These are phyloP conservation scores for Prunus davidiana DNA, from an alignment of 306 rosid genomes.

Conservation along the genomic window DNA sequence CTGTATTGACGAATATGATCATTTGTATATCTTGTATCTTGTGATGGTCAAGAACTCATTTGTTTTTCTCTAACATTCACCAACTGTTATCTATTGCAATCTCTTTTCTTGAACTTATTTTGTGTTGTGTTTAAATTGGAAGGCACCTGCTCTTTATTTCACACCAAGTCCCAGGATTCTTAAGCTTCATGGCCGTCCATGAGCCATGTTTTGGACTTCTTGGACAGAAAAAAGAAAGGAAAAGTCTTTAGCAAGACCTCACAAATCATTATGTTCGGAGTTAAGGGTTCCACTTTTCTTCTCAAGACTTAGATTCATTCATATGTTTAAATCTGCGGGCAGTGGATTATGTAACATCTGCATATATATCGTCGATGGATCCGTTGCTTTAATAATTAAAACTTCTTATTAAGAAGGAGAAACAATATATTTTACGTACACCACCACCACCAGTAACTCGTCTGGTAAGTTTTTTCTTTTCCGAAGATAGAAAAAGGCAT, in stretches of 20 bases:
- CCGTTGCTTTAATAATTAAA: too few relatives aligned
- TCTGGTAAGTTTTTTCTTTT: not conserved
- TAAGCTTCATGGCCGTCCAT: not conserved
- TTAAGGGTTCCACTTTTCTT: not conserved
- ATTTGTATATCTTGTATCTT: slow-evolving; percentile 18
- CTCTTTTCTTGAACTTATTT: not conserved
- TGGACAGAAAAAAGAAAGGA: not conserved
- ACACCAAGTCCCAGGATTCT: not conserved
- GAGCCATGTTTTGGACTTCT: not conserved
- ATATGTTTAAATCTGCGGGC: not conserved
- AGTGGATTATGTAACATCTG: not conserved
- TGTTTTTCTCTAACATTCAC: not conserved
- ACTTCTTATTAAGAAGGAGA: too few relatives aligned
- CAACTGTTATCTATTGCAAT: not conserved
- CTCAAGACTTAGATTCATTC: not conserved
- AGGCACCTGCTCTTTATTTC: not conserved
- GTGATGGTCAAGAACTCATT: not conserved
- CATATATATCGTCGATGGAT: not conserved
- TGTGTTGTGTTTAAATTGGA: not conserved
- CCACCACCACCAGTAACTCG: not conserved
- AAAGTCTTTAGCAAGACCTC: too few relatives aligned
- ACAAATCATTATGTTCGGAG: too few relatives aligned
- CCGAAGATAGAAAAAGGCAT: not conserved
- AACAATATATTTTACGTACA: not conserved
- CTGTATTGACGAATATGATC: slow-evolving; percentile 4